Percentiles rank a stretch among this genome's conserved stretches.
Conservation (phyloP, 352 stramenopile genomes). For the Halophytophthora polymorphica region DNA sequence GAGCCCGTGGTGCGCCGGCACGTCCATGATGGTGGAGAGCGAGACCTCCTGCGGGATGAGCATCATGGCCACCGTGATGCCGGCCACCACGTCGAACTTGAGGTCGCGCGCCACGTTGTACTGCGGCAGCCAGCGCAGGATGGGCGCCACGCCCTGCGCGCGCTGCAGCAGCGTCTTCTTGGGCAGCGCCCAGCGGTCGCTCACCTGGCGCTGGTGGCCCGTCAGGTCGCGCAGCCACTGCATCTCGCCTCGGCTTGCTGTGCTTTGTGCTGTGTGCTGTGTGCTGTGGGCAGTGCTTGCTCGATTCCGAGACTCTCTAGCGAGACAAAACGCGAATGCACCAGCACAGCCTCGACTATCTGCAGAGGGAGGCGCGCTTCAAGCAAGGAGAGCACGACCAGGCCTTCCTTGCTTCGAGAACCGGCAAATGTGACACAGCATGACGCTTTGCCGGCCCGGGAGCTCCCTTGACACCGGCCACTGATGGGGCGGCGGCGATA, state of each 20-base stretch:
- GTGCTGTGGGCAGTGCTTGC: no score
- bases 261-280: conserved; percentile 31
- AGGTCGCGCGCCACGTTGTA: conserved; percentile 46
- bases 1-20: conserved; percentile 83
- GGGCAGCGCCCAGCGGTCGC: conserved; percentile 7
- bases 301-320: no score
- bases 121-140: conserved; percentile 45
- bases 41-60: conserved; percentile 85
- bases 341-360: no score
- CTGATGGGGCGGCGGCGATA: neutral
- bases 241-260: conserved; percentile 3
- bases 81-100: conserved; percentile 43
- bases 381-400: no score
- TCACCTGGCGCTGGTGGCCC: neutral
- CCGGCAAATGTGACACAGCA: no score
- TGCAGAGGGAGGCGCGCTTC: no score
- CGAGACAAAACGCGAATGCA: no score
- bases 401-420: no score
- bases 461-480: no score
- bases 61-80: conserved; percentile 78
- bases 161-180: conserved; percentile 15
- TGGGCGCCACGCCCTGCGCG: conserved; percentile 23
- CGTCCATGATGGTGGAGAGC: conserved; percentile 81
- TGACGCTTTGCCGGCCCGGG: conserved; percentile 29
- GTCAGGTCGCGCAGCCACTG: conserved; percentile 19